Evolutionary conservation across 257 asterid genomes (phyloP).

Genomic region (Buddleja alternifolia): DNA sequence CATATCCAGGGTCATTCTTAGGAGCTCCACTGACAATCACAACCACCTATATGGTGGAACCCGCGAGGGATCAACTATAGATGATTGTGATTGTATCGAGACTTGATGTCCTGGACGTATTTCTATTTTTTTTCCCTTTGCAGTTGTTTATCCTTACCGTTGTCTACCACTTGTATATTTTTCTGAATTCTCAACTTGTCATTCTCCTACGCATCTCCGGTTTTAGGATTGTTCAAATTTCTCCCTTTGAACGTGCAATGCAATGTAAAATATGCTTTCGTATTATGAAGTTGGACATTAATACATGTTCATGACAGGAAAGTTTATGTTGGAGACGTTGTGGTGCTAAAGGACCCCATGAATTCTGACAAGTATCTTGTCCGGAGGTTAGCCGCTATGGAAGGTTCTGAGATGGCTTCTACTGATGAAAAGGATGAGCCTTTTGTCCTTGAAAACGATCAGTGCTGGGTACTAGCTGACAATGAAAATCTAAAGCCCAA

Average conservation of each 20-base stretch:
- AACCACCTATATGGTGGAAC: too few species aligned
- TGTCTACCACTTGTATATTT: background rate
- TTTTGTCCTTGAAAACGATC: conserved; percentile 75
- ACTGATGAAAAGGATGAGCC: conserved; percentile 74
- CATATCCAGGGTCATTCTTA: too few species aligned
- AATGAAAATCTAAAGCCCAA: conserved; percentile 64
- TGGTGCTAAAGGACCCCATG: conserved; percentile 74
- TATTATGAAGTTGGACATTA: conserved; percentile 17
- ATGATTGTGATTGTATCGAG: too few species aligned
- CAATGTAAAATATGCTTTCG: background rate
- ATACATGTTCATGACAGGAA: conserved; percentile 44
- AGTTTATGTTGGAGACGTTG: conserved; percentile 77
- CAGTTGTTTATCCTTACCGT: background rate
- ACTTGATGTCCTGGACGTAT: conserved; percentile 9
- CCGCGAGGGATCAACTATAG: too few species aligned
- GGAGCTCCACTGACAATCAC: too few species aligned
- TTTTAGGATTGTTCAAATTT: background rate
- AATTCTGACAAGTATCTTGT: conserved; percentile 62
- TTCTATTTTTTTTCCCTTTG: background rate
- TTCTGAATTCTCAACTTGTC: conserved; percentile 3
- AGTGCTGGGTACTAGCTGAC: conserved; percentile 88
- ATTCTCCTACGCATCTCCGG: too few species aligned
- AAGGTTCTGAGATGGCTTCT: conserved; percentile 90
- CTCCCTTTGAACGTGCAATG: background rate
- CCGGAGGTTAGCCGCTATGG: conserved; percentile 78